These are phyloP conservation scores for Chytridium lagenaria DNA, from an alignment of 371 early-diverging fungal genomes.

Conservation along the genomic window DNA sequence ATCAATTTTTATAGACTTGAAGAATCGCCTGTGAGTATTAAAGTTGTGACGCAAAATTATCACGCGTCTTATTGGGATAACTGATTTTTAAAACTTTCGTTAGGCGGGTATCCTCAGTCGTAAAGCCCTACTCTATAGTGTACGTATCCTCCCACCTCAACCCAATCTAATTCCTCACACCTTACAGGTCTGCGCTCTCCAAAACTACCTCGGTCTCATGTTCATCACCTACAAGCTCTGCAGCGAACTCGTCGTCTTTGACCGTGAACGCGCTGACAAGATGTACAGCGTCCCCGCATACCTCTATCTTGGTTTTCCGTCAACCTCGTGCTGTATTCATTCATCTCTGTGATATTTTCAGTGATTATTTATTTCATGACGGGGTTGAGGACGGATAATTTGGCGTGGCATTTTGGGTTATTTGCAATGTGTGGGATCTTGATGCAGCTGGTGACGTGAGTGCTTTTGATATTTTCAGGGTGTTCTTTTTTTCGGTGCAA, in stretches of 20 bases:
- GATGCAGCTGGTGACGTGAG: slow-evolving; percentile 44
- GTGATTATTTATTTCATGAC: slow-evolving; percentile 50
- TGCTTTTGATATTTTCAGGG: slow-evolving; percentile 8
- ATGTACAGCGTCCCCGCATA: slow-evolving; percentile 52
- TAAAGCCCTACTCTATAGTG: slow-evolving; percentile 32
- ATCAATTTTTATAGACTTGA: slow-evolving; percentile 38
- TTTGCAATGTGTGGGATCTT: slow-evolving; percentile 37
- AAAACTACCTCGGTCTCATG: slow-evolving; percentile 46
- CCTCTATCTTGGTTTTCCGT: slow-evolving; percentile 42
- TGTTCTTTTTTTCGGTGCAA: background rate
- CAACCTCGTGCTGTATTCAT: slow-evolving; percentile 36
- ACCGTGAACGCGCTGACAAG: slow-evolving; percentile 50
- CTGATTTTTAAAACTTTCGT: too few species aligned
- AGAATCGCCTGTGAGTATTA: slow-evolving; percentile 34
- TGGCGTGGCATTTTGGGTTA: slow-evolving; percentile 39
- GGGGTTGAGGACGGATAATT: slow-evolving; percentile 46
- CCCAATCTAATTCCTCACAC: too few species aligned
- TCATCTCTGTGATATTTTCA: slow-evolving; percentile 39
- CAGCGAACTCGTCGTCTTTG: slow-evolving; percentile 49
- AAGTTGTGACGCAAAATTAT: too few species aligned
- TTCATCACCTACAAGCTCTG: slow-evolving; percentile 49
- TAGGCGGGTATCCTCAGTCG: slow-evolving; percentile 45
- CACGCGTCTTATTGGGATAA: too few species aligned
- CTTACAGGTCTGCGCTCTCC: slow-evolving; percentile 37
- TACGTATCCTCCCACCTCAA: too few species aligned